Percentiles rank a stretch among this genome's conserved stretches.
Evolutionary conservation across 2,329 filamentous ascomycete genomes (phyloP).

Genomic region (Cercospora sp.): DNA sequence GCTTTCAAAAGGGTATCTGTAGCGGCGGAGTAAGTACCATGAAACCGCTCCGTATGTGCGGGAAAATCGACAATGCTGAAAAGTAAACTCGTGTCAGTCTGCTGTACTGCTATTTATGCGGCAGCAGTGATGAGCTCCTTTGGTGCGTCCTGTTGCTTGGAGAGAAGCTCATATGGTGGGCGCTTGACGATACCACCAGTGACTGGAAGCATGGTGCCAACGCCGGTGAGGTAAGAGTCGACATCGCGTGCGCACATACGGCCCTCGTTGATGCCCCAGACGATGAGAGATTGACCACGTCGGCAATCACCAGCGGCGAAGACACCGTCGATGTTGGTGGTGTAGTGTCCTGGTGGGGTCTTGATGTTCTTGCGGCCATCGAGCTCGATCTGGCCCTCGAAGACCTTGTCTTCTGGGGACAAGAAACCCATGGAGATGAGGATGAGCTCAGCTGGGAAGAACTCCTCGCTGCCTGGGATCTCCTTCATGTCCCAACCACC

Average conservation of each 20-base stretch:
- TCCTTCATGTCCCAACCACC: constrained; percentile 99
- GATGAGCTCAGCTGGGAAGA: constrained; percentile 94
- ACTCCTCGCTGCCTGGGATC: constrained; percentile 86
- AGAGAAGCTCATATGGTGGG: constrained; percentile 69
- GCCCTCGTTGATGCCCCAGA: constrained; percentile 98
- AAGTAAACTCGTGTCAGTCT: not conserved
- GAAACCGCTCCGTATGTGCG: not conserved
- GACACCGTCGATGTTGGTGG: constrained; percentile 82
- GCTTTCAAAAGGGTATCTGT: constrained; percentile 34
- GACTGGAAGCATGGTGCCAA: constrained; percentile 74
- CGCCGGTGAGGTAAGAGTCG: constrained; percentile 79
- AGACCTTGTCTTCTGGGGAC: constrained; percentile 83
- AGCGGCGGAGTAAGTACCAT: not conserved
- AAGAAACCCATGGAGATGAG: constrained; percentile 97
- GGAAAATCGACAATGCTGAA: constrained; percentile 13
- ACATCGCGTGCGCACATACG: constrained; percentile 90
- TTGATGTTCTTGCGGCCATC: constrained; percentile 95
- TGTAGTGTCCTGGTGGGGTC: constrained; percentile 83
- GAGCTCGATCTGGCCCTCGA: constrained; percentile 86
- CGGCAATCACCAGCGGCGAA: constrained; percentile 96
- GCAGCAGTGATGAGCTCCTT: constrained; percentile 40
- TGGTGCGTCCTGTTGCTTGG: constrained; percentile 41
- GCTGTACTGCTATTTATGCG: constrained; percentile 20
- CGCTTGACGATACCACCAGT: constrained; percentile 91
- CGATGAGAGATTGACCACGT: constrained; percentile 90